Conservation (phyloP, 2,329 filamentous ascomycete genomes). For the Metarhizium humberi region DNA sequence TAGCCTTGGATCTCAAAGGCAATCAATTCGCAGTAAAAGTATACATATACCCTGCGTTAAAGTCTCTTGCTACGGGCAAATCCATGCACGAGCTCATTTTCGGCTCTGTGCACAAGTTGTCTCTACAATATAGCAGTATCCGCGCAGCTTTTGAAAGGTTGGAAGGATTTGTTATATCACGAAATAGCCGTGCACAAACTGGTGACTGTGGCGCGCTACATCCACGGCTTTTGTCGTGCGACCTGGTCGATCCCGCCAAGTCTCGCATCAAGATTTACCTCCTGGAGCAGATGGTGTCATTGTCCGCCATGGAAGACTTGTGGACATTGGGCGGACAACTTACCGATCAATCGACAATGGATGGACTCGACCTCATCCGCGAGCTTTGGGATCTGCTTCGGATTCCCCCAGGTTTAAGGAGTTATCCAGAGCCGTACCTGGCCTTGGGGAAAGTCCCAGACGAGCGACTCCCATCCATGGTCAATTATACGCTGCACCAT, state of each 20-base stretch:
- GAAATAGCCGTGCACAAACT: too few relatives aligned
- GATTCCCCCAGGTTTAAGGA: too few relatives aligned
- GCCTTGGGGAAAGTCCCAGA: background rate
- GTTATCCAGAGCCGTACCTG: background rate
- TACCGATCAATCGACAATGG: too few relatives aligned
- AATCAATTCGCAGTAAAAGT: too few relatives aligned
- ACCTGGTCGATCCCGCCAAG: background rate
- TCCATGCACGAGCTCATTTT: conserved; percentile 1
- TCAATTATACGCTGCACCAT: background rate
- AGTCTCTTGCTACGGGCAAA: background rate
- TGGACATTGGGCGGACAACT: conserved; percentile 1
- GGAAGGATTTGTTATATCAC: background rate
- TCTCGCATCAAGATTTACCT: conserved; percentile 3
- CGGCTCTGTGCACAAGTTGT: background rate
- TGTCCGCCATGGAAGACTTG: conserved; percentile 1
- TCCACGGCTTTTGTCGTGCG: background rate
- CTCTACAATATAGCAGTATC: too few relatives aligned
- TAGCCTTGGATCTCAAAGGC: too few relatives aligned
- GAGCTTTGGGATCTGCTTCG: too few relatives aligned
- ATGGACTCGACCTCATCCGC: too few relatives aligned
- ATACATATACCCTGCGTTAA: too few relatives aligned
- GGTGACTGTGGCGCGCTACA: too few relatives aligned
- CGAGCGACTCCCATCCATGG: conserved; percentile 3
- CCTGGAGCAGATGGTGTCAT: background rate
- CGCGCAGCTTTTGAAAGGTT: background rate